Percentiles rank a stretch among this genome's conserved stretches.
phyloP scores from a whole-genome alignment of 2,329 filamentous ascomycete species.

The Leptographium lundbergii region DNA sequence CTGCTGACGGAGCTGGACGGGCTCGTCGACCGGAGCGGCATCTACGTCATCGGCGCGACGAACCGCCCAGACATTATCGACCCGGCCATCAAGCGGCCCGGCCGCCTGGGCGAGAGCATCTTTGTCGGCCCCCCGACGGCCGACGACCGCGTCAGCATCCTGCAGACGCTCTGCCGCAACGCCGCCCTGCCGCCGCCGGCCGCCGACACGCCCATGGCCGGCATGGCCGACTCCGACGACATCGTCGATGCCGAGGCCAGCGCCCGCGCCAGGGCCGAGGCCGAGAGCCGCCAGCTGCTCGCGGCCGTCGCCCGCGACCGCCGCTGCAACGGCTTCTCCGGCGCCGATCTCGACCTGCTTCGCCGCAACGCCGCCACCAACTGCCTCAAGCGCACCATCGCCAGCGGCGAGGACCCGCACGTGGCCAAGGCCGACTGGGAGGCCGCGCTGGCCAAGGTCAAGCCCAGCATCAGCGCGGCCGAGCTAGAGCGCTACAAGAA shows the following conservation, averaged over 20 bases:
- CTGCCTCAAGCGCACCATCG: conserved; percentile 21
- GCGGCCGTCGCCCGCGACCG: conserved; percentile 51
- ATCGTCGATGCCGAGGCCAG: no score
- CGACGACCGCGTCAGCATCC: conserved; percentile 68
- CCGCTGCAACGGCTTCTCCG: conserved; percentile 66
- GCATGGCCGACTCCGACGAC: conserved; percentile 6
- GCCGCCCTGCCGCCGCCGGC: conserved; percentile 20
- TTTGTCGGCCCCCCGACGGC: conserved; percentile 78
- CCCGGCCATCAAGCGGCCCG: conserved; percentile 83
- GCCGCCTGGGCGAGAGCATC: conserved; percentile 65
- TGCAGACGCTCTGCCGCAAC: conserved; percentile 52
- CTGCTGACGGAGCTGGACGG: conserved; percentile 91
- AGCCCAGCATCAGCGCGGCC: conserved; percentile 30
- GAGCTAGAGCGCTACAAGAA: conserved; percentile 11
- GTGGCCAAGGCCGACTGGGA: conserved; percentile 38
- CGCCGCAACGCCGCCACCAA: conserved; percentile 25
- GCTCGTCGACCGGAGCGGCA: conserved; percentile 63
- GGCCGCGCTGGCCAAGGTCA: conserved; percentile 28
- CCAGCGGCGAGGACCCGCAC: conserved; percentile 13
- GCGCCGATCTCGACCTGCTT: conserved; percentile 49
- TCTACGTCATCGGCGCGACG: conserved; percentile 90
- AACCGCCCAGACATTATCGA: conserved; percentile 97
- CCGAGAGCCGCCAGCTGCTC: conserved; percentile 35
- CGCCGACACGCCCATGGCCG: conserved; percentile 15
- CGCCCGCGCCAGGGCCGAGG: neutral